Evolutionary conservation across 129 eudicot species (phyloP), one percentile per base, ranked within the genome.

Genomic region (Artemisia annua): DNA sequence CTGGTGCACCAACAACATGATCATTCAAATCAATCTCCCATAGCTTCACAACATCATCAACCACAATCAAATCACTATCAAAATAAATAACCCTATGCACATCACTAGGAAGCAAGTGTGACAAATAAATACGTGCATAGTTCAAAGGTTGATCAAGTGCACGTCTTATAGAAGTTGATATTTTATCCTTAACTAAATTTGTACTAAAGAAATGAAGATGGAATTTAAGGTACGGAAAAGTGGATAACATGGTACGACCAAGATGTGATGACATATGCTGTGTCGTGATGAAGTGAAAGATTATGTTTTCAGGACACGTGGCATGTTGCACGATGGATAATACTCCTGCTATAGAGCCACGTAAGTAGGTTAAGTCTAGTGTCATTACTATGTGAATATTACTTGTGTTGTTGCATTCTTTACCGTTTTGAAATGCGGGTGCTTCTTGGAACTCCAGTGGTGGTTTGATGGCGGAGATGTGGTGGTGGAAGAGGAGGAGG

Each of bases 71-170:
- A 82, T 91, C 97, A 18, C 95, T 88, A 53, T 91, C 97, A 61
- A 91, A 81, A 86, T 91, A 91, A 71, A 91, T 86, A 53, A 91
- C 74, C 48, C 97, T 91, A 69, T 63, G 43, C 67, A 91, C 85
- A 55, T 70, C 1, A 64, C 78, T 4, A 10, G 95, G 95, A 43
- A 91, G 84, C 60, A 91, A 78, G 50, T 82, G 85, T 51, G 95
- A 82, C 24, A 91, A 85, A 80, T 91, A 91, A 60, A 88, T 83
- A 8, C 97, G 87, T 44, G 97, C 97, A 74, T 91, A 91, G 63
- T 91, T 91, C 35, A 91, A 76, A 3, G 97, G 97, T 56, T 91
- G 95, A 66, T 91, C 97, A 44, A 91, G 89, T 13, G 97, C 97
- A 53, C 80, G 84, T 58, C 97, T 91, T 68, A 91, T 62, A 28